These are phyloP conservation scores for Crepidotus variabilis DNA, from an alignment of 768 basidiomycete genomes.

Conservation along the genomic window DNA sequence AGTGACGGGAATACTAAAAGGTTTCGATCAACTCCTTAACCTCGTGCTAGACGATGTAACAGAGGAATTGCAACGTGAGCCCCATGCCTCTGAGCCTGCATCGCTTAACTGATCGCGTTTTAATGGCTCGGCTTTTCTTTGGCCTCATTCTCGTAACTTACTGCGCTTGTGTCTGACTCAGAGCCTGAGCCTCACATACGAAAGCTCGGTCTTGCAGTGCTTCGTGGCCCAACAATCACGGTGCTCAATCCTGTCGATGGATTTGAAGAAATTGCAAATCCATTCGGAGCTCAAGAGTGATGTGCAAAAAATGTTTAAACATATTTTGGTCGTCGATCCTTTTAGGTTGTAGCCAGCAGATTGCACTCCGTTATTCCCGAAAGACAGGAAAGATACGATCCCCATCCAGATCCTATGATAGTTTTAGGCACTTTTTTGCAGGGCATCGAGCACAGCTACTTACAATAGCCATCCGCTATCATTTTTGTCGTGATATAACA, in stretches of 20 bases:
- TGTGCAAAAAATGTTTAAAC: too few relatives aligned
- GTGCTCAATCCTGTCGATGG: constrained; percentile 94
- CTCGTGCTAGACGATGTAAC: constrained; percentile 95
- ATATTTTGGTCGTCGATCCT: too few relatives aligned
- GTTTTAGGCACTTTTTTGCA: too few relatives aligned
- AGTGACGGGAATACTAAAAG: constrained; percentile 94
- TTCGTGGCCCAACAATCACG: constrained; percentile 92
- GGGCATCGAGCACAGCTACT: too few relatives aligned
- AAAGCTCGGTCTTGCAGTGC: constrained; percentile 78
- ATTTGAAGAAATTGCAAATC: constrained; percentile 90
- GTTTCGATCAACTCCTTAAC: constrained; percentile 94
- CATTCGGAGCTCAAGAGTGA: constrained; percentile 71
- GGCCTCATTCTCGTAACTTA: not conserved
- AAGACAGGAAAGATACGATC: too few relatives aligned
- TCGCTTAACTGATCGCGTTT: not conserved
- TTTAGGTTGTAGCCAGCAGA: too few relatives aligned
- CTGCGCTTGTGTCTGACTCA: constrained; percentile 20
- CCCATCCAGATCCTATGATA: too few relatives aligned
- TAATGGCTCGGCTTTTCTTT: not conserved
- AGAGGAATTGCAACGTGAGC: constrained; percentile 49
- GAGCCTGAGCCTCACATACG: constrained; percentile 65
- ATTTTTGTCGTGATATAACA: too few relatives aligned
- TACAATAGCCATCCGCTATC: too few relatives aligned
- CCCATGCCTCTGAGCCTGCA: not conserved
- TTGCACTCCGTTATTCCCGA: too few relatives aligned